Base-by-base conservation (phyloP, 73 alveolate species). In the Tetrahymena elliotti region DNA sequence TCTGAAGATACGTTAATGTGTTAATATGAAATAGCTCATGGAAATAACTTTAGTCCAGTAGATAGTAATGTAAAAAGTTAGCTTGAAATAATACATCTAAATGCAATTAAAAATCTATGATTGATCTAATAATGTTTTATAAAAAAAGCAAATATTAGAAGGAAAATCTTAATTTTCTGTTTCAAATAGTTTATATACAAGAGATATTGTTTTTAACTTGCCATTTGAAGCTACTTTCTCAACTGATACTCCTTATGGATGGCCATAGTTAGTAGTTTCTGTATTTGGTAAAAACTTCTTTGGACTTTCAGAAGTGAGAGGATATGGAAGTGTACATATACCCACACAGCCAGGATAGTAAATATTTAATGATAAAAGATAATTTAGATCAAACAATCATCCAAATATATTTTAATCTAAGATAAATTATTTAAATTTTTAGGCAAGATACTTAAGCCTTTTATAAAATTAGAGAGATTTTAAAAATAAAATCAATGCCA, bases 341-440 rank as follows among this genome's bases (percentile, higher is more conserved):
- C 96, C 96, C 35, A 84, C 96, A 83, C 38, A 88, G 47, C 96
- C 96, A 41, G 96, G 96, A 94, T 94, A 94, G 96, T 94, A 94
- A 68, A 31, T 27, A 24, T 18, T 68, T 18, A n/a, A 68, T 22
- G 11, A 27, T 31, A 27, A 24, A 4, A 22, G 1, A 3, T 7
- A 6, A 68, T 68, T 68, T 68, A 22, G 1, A 5, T 47, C 1
- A 6, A 13, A 15, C 13, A 4, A 18, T 8, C 6, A 0, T 0
- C 13, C 20, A 47, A 47, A 10, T 18, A 12, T 27, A 47, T 47
- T 47, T 47, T 47, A 47, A 8, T 47, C 20, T 47, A 18, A 47
- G 20, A 15, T n/a, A n/a, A n/a, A n/a, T n/a, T 2, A 10, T 47
- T 47, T 0, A 47, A 47, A 10, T 47, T 47, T 47, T 47, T 10